Evolutionary conservation across 306 rosid genomes (phyloP), one percentile per base, ranked within the genome.

Genomic region (Inga laurina): DNA sequence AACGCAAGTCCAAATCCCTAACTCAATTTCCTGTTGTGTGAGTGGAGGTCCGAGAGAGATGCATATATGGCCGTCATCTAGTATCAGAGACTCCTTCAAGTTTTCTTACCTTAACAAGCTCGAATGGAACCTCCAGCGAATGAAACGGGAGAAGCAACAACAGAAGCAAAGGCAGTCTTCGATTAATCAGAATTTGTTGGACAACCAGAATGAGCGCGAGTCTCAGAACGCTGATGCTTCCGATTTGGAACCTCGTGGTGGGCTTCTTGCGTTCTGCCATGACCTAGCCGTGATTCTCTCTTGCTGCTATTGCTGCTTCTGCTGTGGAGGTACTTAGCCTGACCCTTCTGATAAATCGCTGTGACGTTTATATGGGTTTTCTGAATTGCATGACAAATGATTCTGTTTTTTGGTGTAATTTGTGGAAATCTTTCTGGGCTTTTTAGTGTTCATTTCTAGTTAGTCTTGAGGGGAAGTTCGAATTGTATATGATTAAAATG

Each of bases 281-380:
- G 90, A 85, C 37, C 67, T 85, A 3, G 21, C 81, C 12, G 7
- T 85, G 81, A 11, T 88, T 68, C 79, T 85, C 44, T 88, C 90
- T 77, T 85, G 90, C 80, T 85, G 90, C 84, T 88, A 66, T 79
- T 88, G 90, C 27, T 88, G 90, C 82, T 85, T 88, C 83, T 85
- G 90, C 87, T 88, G 90, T 35, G 87, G 88, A 24, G 90, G 90
- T 88, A 79, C 32, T 49, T 32, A 52, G 45, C 49, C 12, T 48
- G 43, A 35, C 52, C 71, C 22, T 9, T 51, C 79, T 37, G 49
- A 39, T 67, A 24, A 30, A 45, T 71, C 16, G 65, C 12, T 59
- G 41, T 54, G 71, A 62, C 0, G 24, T 76, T 77, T 75, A 51
- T 41, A 52, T 77, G 82, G 80, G 72, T 54, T 68, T 10, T 84